phyloP scores from a whole-genome alignment of 345 rosid genomes.

The Populus simonii region DNA sequence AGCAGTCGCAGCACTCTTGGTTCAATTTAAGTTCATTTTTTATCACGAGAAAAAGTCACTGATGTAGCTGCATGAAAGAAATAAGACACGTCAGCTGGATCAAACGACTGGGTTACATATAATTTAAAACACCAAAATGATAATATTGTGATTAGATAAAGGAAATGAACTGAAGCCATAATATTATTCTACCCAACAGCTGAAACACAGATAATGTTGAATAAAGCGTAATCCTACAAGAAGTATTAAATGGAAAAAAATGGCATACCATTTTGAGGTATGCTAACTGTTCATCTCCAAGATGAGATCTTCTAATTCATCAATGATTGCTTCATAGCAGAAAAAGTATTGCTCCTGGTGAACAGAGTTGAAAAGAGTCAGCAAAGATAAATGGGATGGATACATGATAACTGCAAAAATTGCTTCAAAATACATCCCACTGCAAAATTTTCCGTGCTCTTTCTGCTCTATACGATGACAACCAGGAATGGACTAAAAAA shows the following conservation, averaged over 20 bases:
- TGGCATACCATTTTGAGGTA: constrained; percentile 4
- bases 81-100: background rate
- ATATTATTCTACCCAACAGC: background rate
- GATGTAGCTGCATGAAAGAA: background rate
- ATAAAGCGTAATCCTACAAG: background rate
- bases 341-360: constrained; percentile 73
- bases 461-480: background rate
- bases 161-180: background rate
- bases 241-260: background rate
- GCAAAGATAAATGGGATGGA: background rate
- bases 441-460: background rate
- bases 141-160: background rate
- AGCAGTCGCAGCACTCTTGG: background rate
- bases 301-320: constrained; percentile 65
- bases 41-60: background rate
- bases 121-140: too few relatives aligned
- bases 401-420: background rate
- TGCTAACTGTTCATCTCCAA: constrained; percentile 8
- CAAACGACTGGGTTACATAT: too few relatives aligned
- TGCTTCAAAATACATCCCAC: background rate
- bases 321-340: constrained; percentile 67
- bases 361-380: background rate
- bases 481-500: background rate
- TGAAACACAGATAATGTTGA: background rate
- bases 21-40: background rate